These are phyloP conservation scores for Lactarius pseudohatsudake DNA, from an alignment of 768 basidiomycete species.

Conservation along the genomic window DNA sequence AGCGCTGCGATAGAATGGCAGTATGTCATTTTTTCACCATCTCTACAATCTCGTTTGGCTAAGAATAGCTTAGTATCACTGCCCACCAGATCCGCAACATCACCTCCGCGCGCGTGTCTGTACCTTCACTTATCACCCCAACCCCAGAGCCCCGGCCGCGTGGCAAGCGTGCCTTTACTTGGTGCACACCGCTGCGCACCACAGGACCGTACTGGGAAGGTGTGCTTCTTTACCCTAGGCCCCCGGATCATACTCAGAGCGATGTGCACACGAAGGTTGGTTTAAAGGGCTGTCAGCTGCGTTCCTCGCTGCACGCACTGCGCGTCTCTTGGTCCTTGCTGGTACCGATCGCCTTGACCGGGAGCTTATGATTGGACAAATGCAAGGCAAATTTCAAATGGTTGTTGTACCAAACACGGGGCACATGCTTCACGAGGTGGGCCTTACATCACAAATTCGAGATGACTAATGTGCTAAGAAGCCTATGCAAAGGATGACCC, in stretches of 20 bases:
- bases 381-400: conserved; percentile 89
- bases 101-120: conserved; percentile 82
- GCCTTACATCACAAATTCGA: conserved; percentile 28
- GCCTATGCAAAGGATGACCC: conserved; percentile 74
- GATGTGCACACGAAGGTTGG: conserved; percentile 64
- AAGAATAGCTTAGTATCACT: conserved; percentile 50
- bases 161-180: conserved; percentile 50
- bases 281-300: conserved; percentile 77
- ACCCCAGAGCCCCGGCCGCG: conserved; percentile 37
- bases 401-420: conserved; percentile 84
- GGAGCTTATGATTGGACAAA: conserved; percentile 88
- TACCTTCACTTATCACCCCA: conserved; percentile 72
- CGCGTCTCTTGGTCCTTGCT: conserved; percentile 85
- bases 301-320: conserved; percentile 77
- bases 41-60: conserved; percentile 1
- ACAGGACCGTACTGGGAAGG: conserved; percentile 92
- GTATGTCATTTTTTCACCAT: conserved; percentile 47
- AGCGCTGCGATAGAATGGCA: conserved; percentile 96
- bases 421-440: conserved; percentile 92
- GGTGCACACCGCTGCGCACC: conserved; percentile 81
- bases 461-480: conserved; percentile 1
- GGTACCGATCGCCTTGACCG: conserved; percentile 92
- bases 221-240: conserved; percentile 39
- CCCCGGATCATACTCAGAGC: not conserved
- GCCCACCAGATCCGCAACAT: conserved; percentile 82